Base-by-base conservation (phyloP, 495 filamentous ascomycete genomes). In the Aspergillus nidulans region DNA sequence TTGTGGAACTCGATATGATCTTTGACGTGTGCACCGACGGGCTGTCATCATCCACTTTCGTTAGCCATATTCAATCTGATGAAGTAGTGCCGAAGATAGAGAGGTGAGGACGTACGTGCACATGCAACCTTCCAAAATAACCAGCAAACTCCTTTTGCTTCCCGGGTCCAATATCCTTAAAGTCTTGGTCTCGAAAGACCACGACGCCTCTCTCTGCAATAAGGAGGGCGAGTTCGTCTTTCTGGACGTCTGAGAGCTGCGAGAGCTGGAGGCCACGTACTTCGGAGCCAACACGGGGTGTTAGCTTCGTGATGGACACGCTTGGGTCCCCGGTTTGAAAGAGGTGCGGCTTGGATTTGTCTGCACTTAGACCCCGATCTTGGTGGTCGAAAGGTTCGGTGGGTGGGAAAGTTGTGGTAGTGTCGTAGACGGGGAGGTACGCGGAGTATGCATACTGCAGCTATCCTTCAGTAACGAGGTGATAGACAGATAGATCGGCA, bases 161-260 rank as follows among this genome's bases (percentile, higher is more conserved):
- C 38, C 87, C 78, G 1, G 43, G 43, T 8, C 52, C 52, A 56
- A 88, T 84, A 60, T 85, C 81, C 25, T 87, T 75, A 62, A 85
- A 80, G 52, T 81, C 72, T 69, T 90, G 87, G 26, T 78, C 74
- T 12, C 86, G 79, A 72, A 90, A 89, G 60, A 90, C 81, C 3
- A 91, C 86, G 4, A 90, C 86, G 8, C 87, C 86, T 25, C 87
- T 77, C 46, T 79, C 83, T 21, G 88, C 82, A 52, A 90, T 80
- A 36, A 92, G 69, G 6, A 85, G 76, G 2, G 88, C 88, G 3
- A 91, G 76, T 47, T 92, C 88, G 63, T 91, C 83, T 66, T 86
- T 88, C 60, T 89, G 86, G 1, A 74, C 76, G 58, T 88, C 81
- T 6, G 73, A 85, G 42, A 92, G 76, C 52, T 79, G 77, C 10